Conservation (phyloP, 345 rosid species). For the Brassica incana region DNA sequence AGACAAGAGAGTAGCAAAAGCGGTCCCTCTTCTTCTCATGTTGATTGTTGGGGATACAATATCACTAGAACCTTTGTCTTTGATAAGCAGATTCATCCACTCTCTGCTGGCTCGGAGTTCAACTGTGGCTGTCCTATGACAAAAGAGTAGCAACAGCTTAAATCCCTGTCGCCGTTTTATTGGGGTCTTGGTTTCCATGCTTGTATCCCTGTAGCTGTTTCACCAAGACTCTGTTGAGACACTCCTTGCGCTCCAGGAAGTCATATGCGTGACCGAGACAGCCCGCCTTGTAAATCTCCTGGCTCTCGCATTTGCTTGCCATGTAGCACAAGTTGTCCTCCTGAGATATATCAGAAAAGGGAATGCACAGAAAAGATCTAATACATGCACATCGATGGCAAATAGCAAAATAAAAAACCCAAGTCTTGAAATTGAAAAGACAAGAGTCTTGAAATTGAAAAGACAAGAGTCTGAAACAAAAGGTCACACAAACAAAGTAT, state of each 20-base stretch:
- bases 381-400: no score
- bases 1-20: no score
- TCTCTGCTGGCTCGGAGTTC: constrained; percentile 93
- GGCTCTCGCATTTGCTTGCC: constrained; percentile 69
- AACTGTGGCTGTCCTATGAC: constrained; percentile 54
- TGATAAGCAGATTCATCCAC: constrained; percentile 69
- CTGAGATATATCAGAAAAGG: constrained; percentile 73
- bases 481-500: no score
- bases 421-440: no score
- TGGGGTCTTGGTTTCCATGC: constrained; percentile 94
- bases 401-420: no score
- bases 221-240: constrained; percentile 71
- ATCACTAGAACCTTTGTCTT: constrained; percentile 80
- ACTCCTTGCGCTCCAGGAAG: constrained; percentile 69
- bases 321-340: constrained; percentile 67
- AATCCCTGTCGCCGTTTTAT: constrained; percentile 64
- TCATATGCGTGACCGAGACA: constrained; percentile 43
- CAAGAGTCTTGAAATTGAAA: no score
- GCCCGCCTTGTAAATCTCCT: constrained; percentile 53
- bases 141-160: no score
- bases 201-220: constrained; percentile 67
- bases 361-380: constrained; percentile 44
- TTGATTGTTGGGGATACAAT: constrained; percentile 99
- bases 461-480: no score
- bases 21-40: constrained; percentile 9